Conservation (phyloP, 2,329 filamentous ascomycete species). For the Phaeomoniella chlamydospora region DNA sequence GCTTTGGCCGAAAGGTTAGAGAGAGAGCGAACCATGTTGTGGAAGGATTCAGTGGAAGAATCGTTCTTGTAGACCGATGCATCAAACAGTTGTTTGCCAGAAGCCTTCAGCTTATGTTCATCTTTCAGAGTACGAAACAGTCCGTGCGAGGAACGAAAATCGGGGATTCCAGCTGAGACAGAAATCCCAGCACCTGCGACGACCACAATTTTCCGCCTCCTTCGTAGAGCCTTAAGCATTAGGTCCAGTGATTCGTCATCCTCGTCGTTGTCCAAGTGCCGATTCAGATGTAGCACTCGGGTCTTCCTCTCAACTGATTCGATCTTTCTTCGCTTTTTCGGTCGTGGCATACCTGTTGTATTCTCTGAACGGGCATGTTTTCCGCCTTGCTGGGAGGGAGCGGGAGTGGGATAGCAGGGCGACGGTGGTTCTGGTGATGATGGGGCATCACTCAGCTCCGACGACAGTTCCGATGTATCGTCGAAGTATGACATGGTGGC, state of each 20-base stretch:
- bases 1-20: constrained; percentile 65
- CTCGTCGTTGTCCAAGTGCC: constrained; percentile 54
- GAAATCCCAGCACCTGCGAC: constrained; percentile 95
- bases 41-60: constrained; percentile 75
- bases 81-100: constrained; percentile 92
- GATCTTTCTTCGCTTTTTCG: constrained; percentile 60
- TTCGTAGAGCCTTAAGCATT: constrained; percentile 60
- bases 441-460: constrained; percentile 25
- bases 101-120: constrained; percentile 82
- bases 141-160: constrained; percentile 84
- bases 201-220: constrained; percentile 92
- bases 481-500: constrained; percentile 3
- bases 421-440: constrained; percentile 22
- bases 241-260: constrained; percentile 52
- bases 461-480: constrained; percentile 21
- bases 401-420: constrained; percentile 24
- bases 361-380: constrained; percentile 18
- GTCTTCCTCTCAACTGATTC: constrained; percentile 59
- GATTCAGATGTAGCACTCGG: constrained; percentile 23
- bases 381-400: constrained; percentile 25
- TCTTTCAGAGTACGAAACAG: constrained; percentile 75
- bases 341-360: constrained; percentile 51
- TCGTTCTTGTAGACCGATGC: constrained; percentile 95
- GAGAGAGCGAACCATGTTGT: constrained; percentile 87
- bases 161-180: constrained; percentile 89